These are phyloP conservation scores for Ophiostoma ips DNA, from an alignment of 2,329 filamentous ascomycete species.

Conservation along the genomic window DNA sequence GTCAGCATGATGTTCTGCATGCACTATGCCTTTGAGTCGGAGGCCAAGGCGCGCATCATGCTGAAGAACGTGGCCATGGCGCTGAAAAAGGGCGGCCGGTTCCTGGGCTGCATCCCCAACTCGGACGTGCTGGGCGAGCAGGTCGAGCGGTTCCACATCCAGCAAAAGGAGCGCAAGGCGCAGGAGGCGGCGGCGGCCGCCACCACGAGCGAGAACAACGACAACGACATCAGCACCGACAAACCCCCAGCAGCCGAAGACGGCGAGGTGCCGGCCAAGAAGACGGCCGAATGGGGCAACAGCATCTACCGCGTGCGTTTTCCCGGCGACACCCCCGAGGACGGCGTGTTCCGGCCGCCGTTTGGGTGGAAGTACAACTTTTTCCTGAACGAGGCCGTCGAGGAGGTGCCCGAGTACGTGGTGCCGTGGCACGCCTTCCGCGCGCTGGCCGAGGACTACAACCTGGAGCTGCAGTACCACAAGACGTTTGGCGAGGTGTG, in stretches of 20 bases:
- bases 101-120: conserved; percentile 94
- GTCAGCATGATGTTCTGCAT: conserved; percentile 99
- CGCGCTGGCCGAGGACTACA: conserved; percentile 89
- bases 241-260: conserved; percentile 24
- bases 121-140: conserved; percentile 74
- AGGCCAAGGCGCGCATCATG: conserved; percentile 83
- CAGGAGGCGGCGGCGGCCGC: conserved; percentile 24
- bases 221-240: conserved; percentile 21
- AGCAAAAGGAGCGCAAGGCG: conserved; percentile 22
- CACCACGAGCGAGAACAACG: conserved; percentile 16
- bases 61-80: conserved; percentile 80
- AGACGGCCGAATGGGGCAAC: conserved; percentile 78
- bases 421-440: conserved; percentile 98
- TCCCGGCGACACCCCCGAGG: conserved; percentile 63
- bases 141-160: conserved; percentile 59
- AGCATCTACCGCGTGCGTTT: conserved; percentile 85
- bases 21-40: conserved; percentile 94
- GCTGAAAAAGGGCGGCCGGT: conserved; percentile 84
- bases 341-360: conserved; percentile 84
- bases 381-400: conserved; percentile 88
- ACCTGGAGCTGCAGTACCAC: conserved; percentile 87
- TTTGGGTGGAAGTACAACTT: conserved; percentile 98
- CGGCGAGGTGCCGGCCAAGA: conserved; percentile 39
- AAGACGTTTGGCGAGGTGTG: conserved; percentile 85
- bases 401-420: conserved; percentile 92